A percentile compares a stretch with the other conserved stretches of the same genome.
Conservation (phyloP, 2,329 filamentous ascomycete species). For the Neofusicoccum umdonicola region DNA sequence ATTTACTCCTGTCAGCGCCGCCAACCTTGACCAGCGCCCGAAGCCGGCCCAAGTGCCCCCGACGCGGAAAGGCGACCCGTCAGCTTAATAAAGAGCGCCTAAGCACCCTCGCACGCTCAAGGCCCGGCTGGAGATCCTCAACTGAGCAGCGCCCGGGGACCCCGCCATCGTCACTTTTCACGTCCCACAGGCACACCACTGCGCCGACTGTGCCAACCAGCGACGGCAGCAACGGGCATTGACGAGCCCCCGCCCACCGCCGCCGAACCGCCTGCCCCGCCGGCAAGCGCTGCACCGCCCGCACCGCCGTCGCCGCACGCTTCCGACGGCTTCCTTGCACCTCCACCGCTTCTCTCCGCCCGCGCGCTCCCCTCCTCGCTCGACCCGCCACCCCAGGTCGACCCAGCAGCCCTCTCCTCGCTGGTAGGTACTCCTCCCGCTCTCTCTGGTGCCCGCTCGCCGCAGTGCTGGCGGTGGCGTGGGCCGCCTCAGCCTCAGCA, state of each 20-base stretch:
- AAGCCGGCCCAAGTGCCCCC: slow-evolving; percentile 10
- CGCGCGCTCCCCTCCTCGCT: slow-evolving; percentile 22
- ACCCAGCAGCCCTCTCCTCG: neutral
- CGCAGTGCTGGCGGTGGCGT: neutral
- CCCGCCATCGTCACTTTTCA: slow-evolving; percentile 16
- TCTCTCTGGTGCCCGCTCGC: slow-evolving; percentile 15
- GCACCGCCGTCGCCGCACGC: slow-evolving; percentile 4
- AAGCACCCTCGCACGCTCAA: slow-evolving; percentile 7
- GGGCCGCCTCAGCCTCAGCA: slow-evolving; percentile 14
- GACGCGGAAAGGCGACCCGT: slow-evolving; percentile 10
- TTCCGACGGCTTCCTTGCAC: slow-evolving; percentile 18
- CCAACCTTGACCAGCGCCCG: slow-evolving; percentile 4
- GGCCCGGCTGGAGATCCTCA: slow-evolving; percentile 14
- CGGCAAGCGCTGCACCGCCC: slow-evolving; percentile 2
- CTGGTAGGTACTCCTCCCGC: slow-evolving; percentile 13
- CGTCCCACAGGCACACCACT: slow-evolving; percentile 2
- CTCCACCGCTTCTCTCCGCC: slow-evolving; percentile 30
- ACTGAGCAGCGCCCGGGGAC: slow-evolving; percentile 17
- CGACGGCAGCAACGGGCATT: slow-evolving; percentile 6
- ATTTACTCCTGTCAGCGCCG: slow-evolving; percentile 10
- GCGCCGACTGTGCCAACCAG: neutral
- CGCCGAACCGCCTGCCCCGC: neutral
- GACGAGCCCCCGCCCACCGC: neutral
- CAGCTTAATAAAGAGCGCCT: slow-evolving; percentile 16
- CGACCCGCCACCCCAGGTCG: neutral